A percentile compares a stretch with the other conserved stretches of the same genome.
Conservation (phyloP, 129 eudicot genomes). For the Artemisia argyi region DNA sequence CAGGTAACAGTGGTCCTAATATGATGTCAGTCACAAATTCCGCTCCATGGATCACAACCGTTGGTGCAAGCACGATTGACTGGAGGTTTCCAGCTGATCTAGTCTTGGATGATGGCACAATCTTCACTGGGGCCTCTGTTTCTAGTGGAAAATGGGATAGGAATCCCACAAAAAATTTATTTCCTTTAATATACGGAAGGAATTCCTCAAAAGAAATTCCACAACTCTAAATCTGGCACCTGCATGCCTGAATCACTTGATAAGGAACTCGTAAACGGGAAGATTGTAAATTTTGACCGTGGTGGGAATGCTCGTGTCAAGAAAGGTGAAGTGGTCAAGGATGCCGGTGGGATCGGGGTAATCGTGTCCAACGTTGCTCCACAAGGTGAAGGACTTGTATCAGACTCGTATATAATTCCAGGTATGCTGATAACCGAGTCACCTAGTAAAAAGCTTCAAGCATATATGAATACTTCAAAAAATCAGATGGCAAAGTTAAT, state of each 20-base stretch:
- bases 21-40: constrained; percentile 47
- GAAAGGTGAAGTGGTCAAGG: constrained; percentile 57
- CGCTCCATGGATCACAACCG: constrained; percentile 90
- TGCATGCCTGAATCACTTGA: constrained; percentile 61
- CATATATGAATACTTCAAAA: constrained; percentile 32
- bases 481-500: constrained; percentile 54
- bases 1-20: constrained; percentile 76
- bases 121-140: constrained; percentile 64
- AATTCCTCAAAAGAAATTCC: constrained; percentile 34
- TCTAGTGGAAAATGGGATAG: constrained; percentile 31
- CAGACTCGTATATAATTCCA: constrained; percentile 66
- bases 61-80: constrained; percentile 88
- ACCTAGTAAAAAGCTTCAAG: constrained; percentile 28
- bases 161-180: constrained; percentile 7
- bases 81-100: constrained; percentile 66
- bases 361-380: constrained; percentile 59
- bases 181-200: constrained; percentile 57
- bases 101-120: constrained; percentile 47
- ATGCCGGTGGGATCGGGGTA: constrained; percentile 75
- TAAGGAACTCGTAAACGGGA: constrained; percentile 45
- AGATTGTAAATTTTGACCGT: constrained; percentile 67
- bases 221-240: constrained; percentile 26
- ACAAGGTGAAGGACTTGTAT: constrained; percentile 63
- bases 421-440: constrained; percentile 60
- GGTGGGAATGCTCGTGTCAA: constrained; percentile 52